Base-by-base conservation (phyloP, 2,329 filamentous ascomycete genomes). In the Xylaria sp. region DNA sequence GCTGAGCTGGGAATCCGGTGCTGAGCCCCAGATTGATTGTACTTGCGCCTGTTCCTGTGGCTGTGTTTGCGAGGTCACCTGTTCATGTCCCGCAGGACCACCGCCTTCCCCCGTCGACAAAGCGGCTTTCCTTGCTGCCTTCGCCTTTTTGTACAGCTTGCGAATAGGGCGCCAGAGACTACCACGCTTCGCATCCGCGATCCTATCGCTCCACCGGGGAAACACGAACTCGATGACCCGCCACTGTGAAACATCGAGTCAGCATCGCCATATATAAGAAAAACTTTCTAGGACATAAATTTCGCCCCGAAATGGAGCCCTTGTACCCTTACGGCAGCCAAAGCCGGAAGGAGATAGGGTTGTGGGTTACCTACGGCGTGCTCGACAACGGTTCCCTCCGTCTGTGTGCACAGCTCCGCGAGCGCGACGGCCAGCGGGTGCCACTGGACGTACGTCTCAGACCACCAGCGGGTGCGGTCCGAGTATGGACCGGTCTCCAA, bases 121-220 rank as follows among this genome's bases (percentile, higher is more conserved):
- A 4, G 77, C 77, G 61, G 78, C 77, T 3, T 76, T 73, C 48
- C 81, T 77, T 8, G 80, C 83, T 3, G 79, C 79, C 72, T 77
- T 82, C 0, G 86, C 86, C 74, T 84, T 85, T 69, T 81, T 83
- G 68, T 85, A 78, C 3, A 88, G 76, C 74, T 86, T 87, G 72
- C 82, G 83, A 32, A 88, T 82, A 1, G 86, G 86, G 47, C 82
- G 79, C 86, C 86, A 88, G 8, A 88, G 79, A 62, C 83, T 82
- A 1, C 86, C 86, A 29, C 69, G 80, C 58, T 81, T 80, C 5
- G 81, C 81, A 69, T 88, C 86, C 3, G 86, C 86, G 59, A 88
- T 82, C 61, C 78, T 76, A 16, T 80, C 77, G 48, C 79, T 80
- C 74, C 83, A 86, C 1, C 77, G 71, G 1, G 81, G 79, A 73